Evolutionary conservation across 2,329 filamentous ascomycete genomes (phyloP), one percentile per base, ranked within the genome.

Genomic region (Elsinoe ampelina): DNA sequence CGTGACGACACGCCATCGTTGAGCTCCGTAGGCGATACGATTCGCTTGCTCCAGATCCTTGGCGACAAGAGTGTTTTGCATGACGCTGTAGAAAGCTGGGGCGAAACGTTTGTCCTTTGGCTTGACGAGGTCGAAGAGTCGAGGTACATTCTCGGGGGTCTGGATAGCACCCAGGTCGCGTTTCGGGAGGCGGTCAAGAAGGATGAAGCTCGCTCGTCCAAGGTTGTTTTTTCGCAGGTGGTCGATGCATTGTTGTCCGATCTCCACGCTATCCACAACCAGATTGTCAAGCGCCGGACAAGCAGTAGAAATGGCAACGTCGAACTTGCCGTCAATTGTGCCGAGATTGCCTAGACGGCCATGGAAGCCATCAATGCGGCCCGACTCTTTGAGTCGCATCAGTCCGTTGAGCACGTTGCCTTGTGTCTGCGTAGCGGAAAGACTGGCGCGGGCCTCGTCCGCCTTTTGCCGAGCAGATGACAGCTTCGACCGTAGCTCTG

Each of bases 191-290:
- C 92, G 90, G 70, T 98, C 89, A 13, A 98, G 79, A 63, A 93
- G 88, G 65, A 98, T 97, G 70, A 98, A 97, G 73, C 96, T 96
- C 59, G 91, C 93, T 64, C 95, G 84, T 11, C 93, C 93, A 2
- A 98, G 83, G 63, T 96, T 96, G 65, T 95, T 98, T 77, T 97
- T 98, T 57, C 93, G 84, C 11, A 98, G 79, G 67, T 98, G 93
- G 67, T 97, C 93, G 61, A 98, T 97, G 71, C 95, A 98, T 69
- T 97, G 91, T 71, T 98, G 93, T 61, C 91, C 93, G 58, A 90
- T 88, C 65, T 97, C 93, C 12, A 97, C 92, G 0, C 89, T 91
- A 65, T 97, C 93, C 0, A 95, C 95, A 8, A 98, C 92, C 71
- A 98, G 91, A 67, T 97, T 95, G 71, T 98, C 89, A 8, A 98